phyloP scores from a whole-genome alignment of 257 asterid genomes.

The Fraxinus quadrangulata region DNA sequence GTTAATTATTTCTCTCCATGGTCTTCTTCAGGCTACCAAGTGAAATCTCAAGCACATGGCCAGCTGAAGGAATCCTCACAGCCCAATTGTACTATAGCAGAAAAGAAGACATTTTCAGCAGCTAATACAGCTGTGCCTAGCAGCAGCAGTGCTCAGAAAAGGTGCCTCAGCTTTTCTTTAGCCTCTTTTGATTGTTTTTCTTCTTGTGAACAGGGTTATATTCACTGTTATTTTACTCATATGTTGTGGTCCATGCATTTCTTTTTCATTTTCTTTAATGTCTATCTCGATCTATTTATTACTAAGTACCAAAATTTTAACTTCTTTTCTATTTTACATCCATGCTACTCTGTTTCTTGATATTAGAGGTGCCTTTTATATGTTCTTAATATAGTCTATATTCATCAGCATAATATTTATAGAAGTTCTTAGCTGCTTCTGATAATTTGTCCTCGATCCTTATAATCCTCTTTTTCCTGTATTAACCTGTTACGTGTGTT shows the following conservation, averaged over 20 bases:
- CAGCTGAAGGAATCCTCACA: conserved; percentile 62
- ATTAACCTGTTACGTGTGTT: neutral
- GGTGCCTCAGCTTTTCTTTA: conserved; percentile 48
- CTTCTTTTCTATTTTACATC: neutral
- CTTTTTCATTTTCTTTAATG: neutral
- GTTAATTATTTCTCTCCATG: conserved; percentile 32
- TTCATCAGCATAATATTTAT: too few relatives aligned
- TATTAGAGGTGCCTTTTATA: too few relatives aligned
- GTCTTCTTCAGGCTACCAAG: conserved; percentile 23
- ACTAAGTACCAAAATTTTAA: neutral
- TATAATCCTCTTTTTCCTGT: neutral
- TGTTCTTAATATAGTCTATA: too few relatives aligned
- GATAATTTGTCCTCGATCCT: conserved; percentile 7
- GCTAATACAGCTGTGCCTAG: conserved; percentile 66
- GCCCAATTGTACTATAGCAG: conserved; percentile 51
- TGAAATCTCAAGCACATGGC: conserved; percentile 27
- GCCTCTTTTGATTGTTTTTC: conserved; percentile 20
- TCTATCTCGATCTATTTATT: neutral
- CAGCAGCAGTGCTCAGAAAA: conserved; percentile 75
- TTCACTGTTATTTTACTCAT: neutral
- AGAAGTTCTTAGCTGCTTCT: too few relatives aligned
- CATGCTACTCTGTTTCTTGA: neutral
- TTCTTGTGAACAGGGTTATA: conserved; percentile 49
- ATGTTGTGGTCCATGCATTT: neutral
- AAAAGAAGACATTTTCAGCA: conserved; percentile 61